A percentile compares a stretch with the other conserved stretches of the same genome.
These are phyloP conservation scores for Leishmania tarentolae DNA, from an alignment of 208 protist species.

Conservation along the genomic window DNA sequence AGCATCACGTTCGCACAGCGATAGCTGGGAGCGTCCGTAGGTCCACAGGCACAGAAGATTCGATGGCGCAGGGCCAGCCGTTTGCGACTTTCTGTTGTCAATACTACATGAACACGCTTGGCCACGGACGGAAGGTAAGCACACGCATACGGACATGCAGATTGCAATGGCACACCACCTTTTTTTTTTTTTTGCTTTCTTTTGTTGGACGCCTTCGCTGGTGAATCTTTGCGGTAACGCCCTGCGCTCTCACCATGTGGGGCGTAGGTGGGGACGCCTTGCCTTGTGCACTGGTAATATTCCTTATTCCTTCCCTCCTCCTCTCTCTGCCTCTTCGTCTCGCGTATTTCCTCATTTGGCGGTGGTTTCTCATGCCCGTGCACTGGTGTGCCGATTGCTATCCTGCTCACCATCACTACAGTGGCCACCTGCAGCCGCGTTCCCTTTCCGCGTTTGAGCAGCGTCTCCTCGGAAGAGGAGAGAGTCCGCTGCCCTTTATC, in stretches of 20 bases:
- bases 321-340: slow-evolving; percentile 18
- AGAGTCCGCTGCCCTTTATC: background rate
- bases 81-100: background rate
- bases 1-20: background rate
- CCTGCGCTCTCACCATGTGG: background rate
- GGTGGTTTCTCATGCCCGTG: background rate
- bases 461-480: background rate
- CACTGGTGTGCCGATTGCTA: background rate
- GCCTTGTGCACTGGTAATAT: background rate
- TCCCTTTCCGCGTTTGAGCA: background rate
- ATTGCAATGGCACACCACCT: background rate
- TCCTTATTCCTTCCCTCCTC: background rate
- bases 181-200: background rate
- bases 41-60: background rate
- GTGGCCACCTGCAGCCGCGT: background rate
- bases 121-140: background rate
- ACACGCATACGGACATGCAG: background rate
- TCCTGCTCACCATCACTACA: background rate
- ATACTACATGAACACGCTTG: background rate
- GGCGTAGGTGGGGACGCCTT: background rate
- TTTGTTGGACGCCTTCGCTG: background rate
- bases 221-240: background rate
- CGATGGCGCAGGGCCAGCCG: no score
- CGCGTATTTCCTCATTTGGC: background rate
- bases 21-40: background rate